Conservation (phyloP, 768 basidiomycete species). For the Russula olivacea region DNA sequence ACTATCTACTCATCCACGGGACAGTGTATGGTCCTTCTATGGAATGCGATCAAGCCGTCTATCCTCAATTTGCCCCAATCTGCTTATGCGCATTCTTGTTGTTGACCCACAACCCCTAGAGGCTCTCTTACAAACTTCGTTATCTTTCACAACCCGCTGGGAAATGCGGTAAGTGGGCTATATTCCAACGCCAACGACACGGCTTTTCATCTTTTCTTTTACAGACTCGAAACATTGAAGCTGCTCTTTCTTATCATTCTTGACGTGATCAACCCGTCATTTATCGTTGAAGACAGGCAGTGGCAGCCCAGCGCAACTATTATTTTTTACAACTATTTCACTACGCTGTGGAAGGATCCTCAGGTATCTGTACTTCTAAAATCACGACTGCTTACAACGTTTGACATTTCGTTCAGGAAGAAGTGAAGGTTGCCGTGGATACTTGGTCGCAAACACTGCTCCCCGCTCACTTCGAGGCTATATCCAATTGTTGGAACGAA, state of each 20-base stretch:
- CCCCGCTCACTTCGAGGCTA: conserved; percentile 58
- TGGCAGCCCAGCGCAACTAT: conserved; percentile 59
- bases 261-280: conserved; percentile 58
- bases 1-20: not conserved
- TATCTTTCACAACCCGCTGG: conserved; percentile 39
- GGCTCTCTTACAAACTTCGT: conserved; percentile 39
- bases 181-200: conserved; percentile 2
- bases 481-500: conserved; percentile 65
- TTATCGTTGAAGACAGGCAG: conserved; percentile 56
- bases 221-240: conserved; percentile 47
- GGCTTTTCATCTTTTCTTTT: not conserved
- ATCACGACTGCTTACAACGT: not conserved
- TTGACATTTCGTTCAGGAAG: conserved; percentile 44
- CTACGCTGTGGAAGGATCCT: conserved; percentile 56
- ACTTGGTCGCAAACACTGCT: conserved; percentile 56
- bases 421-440: conserved; percentile 54
- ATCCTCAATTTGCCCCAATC: conserved; percentile 45
- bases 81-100: conserved; percentile 53
- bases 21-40: conserved; percentile 66
- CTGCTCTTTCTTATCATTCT: conserved; percentile 60
- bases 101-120: conserved; percentile 62
- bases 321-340: conserved; percentile 57
- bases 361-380: conserved; percentile 37
- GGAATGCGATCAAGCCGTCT: conserved; percentile 53
- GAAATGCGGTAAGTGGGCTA: conserved; percentile 44